Conservation (phyloP, 768 basidiomycete species). For the Amanita molliuscula region DNA sequence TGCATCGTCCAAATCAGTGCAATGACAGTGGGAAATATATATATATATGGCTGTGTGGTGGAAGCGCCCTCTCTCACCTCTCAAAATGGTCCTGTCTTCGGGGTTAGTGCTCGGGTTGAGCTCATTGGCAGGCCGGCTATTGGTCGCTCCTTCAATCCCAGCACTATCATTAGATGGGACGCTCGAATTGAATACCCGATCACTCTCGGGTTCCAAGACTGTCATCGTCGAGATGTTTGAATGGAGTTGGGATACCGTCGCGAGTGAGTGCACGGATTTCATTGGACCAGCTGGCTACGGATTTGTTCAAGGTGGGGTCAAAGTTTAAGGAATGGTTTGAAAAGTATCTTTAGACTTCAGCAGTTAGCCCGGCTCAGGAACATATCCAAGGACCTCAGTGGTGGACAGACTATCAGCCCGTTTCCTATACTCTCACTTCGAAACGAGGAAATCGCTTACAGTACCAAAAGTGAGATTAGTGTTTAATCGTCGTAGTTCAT, state of each 20-base stretch:
- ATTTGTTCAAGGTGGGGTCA: slow-evolving; percentile 50
- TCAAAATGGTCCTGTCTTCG: neutral
- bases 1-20: too few species aligned
- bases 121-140: neutral
- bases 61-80: neutral
- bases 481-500: neutral
- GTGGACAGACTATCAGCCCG: slow-evolving; percentile 72
- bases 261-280: slow-evolving; percentile 52
- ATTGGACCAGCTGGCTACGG: slow-evolving; percentile 64
- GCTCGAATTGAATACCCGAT: neutral
- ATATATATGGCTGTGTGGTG: too few species aligned
- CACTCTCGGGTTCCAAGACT: slow-evolving; percentile 15
- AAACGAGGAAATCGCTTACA: slow-evolving; percentile 53
- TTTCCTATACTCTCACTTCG: slow-evolving; percentile 54
- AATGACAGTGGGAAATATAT: too few species aligned
- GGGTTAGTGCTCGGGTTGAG: neutral
- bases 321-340: neutral
- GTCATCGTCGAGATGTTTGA: slow-evolving; percentile 68
- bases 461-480: slow-evolving; percentile 27
- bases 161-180: neutral
- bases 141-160: neutral
- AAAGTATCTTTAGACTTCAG: neutral
- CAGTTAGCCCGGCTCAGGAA: slow-evolving; percentile 45
- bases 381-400: slow-evolving; percentile 50
- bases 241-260: slow-evolving; percentile 54